Conservation (phyloP, 345 rosid species). For the Hibiscus mutabilis region DNA sequence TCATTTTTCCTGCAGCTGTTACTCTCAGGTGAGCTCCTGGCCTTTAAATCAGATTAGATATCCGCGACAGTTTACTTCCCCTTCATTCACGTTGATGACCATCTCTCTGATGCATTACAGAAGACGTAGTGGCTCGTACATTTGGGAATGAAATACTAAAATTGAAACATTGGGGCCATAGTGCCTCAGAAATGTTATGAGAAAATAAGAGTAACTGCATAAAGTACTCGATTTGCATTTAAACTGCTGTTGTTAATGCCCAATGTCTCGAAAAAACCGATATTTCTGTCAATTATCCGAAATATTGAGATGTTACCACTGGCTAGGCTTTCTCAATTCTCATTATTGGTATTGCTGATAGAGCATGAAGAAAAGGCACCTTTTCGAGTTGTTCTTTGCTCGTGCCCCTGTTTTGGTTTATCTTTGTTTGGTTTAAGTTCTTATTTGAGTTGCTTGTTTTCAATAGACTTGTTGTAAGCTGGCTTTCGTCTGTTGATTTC, state of each 20-base stretch:
- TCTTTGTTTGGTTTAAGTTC: neutral
- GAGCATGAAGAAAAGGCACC: neutral
- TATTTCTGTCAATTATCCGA: neutral
- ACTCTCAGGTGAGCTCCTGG: constrained; percentile 38
- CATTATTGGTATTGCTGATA: neutral
- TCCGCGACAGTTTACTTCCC: neutral
- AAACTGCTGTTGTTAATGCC: neutral
- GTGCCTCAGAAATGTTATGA: no score
- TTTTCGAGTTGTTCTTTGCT: neutral
- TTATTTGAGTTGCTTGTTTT: neutral
- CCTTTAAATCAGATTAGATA: neutral
- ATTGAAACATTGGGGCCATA: neutral
- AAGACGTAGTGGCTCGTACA: neutral
- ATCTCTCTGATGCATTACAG: neutral
- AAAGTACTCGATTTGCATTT: neutral
- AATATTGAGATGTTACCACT: neutral
- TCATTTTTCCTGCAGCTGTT: constrained; percentile 86
- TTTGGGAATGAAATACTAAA: neutral
- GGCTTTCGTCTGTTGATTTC: neutral
- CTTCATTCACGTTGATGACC: neutral
- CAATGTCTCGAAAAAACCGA: neutral
- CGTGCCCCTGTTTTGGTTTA: neutral
- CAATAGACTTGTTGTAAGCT: neutral
- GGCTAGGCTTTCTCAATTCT: neutral
- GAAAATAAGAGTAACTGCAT: no score